phyloP scores from a whole-genome alignment of 2,329 filamentous ascomycete genomes.

The Xylaria sp. region DNA sequence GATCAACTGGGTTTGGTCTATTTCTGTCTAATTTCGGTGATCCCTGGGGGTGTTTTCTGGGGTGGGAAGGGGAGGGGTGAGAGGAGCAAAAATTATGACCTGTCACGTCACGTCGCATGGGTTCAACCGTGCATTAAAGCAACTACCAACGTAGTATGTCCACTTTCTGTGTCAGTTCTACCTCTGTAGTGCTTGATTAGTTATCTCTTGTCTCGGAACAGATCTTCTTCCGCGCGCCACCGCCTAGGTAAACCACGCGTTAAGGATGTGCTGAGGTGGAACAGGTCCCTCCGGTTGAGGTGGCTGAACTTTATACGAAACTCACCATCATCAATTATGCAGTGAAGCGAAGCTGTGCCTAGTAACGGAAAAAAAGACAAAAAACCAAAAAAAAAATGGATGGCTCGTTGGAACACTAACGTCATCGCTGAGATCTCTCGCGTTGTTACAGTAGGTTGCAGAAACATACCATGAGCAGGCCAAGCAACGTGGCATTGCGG shows the following conservation, averaged over 20 bases:
- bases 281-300: neutral
- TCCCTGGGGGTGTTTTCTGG: neutral
- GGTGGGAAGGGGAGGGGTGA: neutral
- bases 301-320: neutral
- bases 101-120: conserved; percentile 30
- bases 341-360: neutral
- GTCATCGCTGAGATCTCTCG: conserved; percentile 11
- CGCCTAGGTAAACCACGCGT: neutral
- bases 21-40: conserved; percentile 8
- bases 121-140: conserved; percentile 17
- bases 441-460: conserved; percentile 3
- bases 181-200: conserved; percentile 6
- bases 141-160: conserved; percentile 3
- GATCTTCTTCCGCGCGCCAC: conserved; percentile 2
- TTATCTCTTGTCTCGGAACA: conserved; percentile 16
- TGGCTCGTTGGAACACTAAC: conserved; percentile 17
- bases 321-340: neutral
- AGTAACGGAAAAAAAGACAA: neutral
- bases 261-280: neutral
- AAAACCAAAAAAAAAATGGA: conserved; percentile 2
- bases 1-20: neutral
- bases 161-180: conserved; percentile 1
- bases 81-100: conserved; percentile 14
- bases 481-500: conserved; percentile 7
- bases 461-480: neutral